Evolutionary conservation across 1,284 basidiomycete genomes (phyloP).

Genomic region (Tilletia indica): DNA sequence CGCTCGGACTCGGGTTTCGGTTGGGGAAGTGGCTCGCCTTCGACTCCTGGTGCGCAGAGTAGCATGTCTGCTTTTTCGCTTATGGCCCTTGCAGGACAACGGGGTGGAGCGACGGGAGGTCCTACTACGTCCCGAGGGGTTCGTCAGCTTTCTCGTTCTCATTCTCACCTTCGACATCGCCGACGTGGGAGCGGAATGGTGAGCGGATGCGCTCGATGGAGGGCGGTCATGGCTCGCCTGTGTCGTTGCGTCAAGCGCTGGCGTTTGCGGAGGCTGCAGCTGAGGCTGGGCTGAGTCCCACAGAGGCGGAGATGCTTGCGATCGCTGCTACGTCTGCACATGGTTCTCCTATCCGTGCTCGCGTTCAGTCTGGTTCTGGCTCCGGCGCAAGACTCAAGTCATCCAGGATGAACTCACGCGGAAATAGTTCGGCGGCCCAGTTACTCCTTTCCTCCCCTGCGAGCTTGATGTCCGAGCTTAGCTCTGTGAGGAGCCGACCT

Average conservation of each 20-base stretch:
- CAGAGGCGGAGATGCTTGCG: slow-evolving; percentile 5
- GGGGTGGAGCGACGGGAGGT: not conserved
- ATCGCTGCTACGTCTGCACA: not conserved
- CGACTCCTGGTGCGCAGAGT: not conserved
- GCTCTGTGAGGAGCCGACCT: not conserved
- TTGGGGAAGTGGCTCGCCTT: not conserved
- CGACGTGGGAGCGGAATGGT: not conserved
- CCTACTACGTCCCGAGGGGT: too few species aligned
- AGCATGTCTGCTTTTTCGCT: slow-evolving; percentile 1
- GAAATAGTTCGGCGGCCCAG: too few species aligned
- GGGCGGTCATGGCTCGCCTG: not conserved
- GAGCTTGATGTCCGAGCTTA: not conserved
- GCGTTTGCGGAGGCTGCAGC: slow-evolving; percentile 5
- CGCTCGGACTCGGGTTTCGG: not conserved
- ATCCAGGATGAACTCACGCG: too few species aligned
- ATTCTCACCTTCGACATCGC: not conserved
- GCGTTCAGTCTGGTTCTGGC: not conserved
- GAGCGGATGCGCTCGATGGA: too few species aligned
- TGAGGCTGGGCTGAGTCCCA: not conserved
- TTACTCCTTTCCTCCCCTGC: not conserved
- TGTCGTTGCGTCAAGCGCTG: not conserved
- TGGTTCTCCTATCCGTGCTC: not conserved
- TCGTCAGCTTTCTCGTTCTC: not conserved
- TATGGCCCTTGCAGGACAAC: not conserved
- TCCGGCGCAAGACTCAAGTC: not conserved